phyloP scores from a whole-genome alignment of 2,329 filamentous ascomycete genomes.

The Sphaerulina musiva region DNA sequence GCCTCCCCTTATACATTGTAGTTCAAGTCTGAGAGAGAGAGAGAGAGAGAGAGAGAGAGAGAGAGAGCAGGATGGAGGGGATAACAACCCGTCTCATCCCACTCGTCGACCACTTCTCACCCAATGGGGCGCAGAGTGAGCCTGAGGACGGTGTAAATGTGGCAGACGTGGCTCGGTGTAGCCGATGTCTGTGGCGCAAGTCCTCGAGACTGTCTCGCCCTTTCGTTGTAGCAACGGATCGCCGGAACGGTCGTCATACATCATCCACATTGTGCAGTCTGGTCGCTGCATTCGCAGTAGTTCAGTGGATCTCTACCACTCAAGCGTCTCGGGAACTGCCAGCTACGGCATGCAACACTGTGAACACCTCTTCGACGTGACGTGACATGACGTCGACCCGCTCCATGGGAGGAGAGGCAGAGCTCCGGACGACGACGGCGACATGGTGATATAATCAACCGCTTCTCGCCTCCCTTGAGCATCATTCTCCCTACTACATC shows the following conservation, averaged over 20 bases:
- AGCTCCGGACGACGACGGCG: too few relatives aligned
- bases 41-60: too few relatives aligned
- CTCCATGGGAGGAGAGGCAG: background rate
- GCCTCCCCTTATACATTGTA: too few relatives aligned
- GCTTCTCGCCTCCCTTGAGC: background rate
- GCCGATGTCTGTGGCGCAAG: background rate
- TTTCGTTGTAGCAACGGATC: background rate
- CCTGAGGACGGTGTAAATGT: background rate
- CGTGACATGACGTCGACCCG: slow-evolving; percentile 10
- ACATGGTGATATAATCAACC: background rate
- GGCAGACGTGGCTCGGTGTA: background rate
- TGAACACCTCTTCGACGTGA: background rate
- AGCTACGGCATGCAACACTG: background rate
- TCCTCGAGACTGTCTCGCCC: background rate
- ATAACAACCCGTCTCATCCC: too few relatives aligned
- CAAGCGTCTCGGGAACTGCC: background rate
- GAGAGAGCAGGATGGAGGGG: too few relatives aligned
- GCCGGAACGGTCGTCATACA: background rate
- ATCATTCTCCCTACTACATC: background rate
- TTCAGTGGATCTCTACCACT: slow-evolving; percentile 3
- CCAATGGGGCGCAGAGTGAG: too few relatives aligned
- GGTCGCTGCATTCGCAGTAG: slow-evolving; percentile 1
- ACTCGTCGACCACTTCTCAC: too few relatives aligned
- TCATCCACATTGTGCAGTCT: background rate
- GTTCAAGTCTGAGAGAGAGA: too few relatives aligned